Base-by-base conservation (phyloP, 345 rosid genomes). In the Linum tenue region DNA sequence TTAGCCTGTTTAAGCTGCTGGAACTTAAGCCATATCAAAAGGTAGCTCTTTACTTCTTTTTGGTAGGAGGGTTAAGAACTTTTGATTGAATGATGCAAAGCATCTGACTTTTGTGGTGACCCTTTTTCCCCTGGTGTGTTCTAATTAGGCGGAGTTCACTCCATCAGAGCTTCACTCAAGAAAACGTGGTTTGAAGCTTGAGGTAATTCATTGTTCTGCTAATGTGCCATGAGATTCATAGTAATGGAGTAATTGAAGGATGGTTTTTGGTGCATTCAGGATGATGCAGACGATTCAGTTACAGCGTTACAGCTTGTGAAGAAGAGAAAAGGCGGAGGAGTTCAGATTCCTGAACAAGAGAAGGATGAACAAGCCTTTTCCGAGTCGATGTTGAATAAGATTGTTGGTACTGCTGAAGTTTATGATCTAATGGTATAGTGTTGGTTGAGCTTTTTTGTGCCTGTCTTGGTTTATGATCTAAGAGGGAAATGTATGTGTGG, bases 361-460 rank as follows among this genome's bases (percentile, higher is more conserved):
- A 79, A 75, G 59, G 90, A 85, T 40, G 87, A 85, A 64, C 81
- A 81, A 74, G 77, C 69, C 56, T 35, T 81, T 67, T 78, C 79
- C 1, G 90, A 85, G 62, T 57, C 85, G 56, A 76, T 83, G 73
- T 68, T 82, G 51, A 85, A 79, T 63, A 77, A 76, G 61, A 65
- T 87, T 72, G 82, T 82, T 53, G 90, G 90, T 15, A 75, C 82
- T 76, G 83, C 77, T 36, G 85, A 83, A 7, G 67, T 77, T 31
- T 80, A 78, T 56, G 69, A 83, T 77, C 68, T 85, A 56, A 75
- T 83, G 86, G 86, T 85, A 62, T 35, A 42, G 16, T 5, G 15
- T 56, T 48, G 9, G 2, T 14, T 7, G 22, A 4, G 35, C 22
- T 22, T 15, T 31, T 2, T 41, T 59, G 7, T 38, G 31, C 31